Base-by-base conservation (phyloP, 768 basidiomycete species). In the Chalciporus piperatus region DNA sequence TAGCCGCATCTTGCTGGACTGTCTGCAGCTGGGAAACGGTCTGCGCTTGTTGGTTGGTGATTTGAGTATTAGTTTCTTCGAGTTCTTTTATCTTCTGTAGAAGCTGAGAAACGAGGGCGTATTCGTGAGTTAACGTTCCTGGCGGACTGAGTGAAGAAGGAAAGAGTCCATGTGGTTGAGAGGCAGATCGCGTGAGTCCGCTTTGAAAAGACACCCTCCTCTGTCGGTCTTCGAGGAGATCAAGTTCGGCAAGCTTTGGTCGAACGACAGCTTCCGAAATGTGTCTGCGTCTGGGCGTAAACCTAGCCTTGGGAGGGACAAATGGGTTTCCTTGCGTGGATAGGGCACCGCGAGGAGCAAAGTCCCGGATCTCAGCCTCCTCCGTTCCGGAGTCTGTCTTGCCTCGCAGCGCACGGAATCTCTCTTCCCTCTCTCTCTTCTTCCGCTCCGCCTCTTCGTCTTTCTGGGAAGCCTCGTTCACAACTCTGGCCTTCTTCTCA, bases 1-100 rank as follows among this genome's bases (percentile, higher is more conserved):
- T 79, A 42, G 87, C 79, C 2, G 84, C 84, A 58, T 91, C 87
- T 51, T 79, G 76, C 57, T 89, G 86, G 10, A 88, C 86, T 4
- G 78, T 78, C n/a, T 78, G 77, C 23, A 91, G 72, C 52, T 84
- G 82, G 35, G 72, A 72, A 6, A 76, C 69, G 0, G 89, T 89
- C 58, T 80, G 77, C 1, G 66, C 67, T 62, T 92, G 89, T 55
- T 87, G 82, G 50, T 76, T 71, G 19, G 81, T 72, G 38, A 92
- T 89, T 49, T 80, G 78, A 7, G 71, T 55, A 57, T 92, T 92
- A 3, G 87, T 80, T 35, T 83, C 77, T 60, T 92, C 88, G 1
- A 92, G 75, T 63, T 92, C 89, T 42, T 77, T 74, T 45, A 92
- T 87, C 70, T 92, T 92, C 14, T 71, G 62, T 39, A 91, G 69